These are phyloP conservation scores for Aphanocladium album DNA, from an alignment of 2,329 filamentous ascomycete genomes.

Conservation along the genomic window DNA sequence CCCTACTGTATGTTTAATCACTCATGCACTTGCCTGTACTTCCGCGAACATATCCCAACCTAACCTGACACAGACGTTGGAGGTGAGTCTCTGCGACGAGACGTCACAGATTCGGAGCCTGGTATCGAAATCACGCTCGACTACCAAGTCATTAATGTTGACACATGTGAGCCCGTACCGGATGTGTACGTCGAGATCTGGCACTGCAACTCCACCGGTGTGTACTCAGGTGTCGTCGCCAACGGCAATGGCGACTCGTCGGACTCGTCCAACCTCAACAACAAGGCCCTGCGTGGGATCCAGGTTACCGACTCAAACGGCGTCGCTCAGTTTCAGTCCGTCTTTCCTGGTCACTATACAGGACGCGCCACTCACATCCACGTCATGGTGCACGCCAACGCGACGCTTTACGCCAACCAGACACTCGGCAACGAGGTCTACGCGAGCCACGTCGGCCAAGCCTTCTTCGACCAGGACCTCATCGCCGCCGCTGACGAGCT, in stretches of 20 bases:
- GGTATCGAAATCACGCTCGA: constrained; percentile 38
- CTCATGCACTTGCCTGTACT: neutral
- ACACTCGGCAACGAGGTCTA: constrained; percentile 31
- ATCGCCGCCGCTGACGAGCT: constrained; percentile 44
- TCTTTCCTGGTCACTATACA: constrained; percentile 42
- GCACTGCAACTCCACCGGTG: constrained; percentile 41
- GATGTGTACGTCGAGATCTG: constrained; percentile 39
- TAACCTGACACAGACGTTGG: constrained; percentile 21
- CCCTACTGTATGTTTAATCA: constrained; percentile 32
- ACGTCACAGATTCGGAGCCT: constrained; percentile 36
- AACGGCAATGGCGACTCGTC: constrained; percentile 40
- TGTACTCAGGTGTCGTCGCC: constrained; percentile 37
- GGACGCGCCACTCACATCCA: constrained; percentile 46
- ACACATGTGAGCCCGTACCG: constrained; percentile 35
- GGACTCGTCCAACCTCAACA: constrained; percentile 27
- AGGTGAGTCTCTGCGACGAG: constrained; percentile 27
- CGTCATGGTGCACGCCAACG: constrained; percentile 34
- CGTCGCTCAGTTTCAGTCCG: constrained; percentile 37
- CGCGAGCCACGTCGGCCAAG: constrained; percentile 58
- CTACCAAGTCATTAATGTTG: constrained; percentile 38
- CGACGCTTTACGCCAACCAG: constrained; percentile 27
- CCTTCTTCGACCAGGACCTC: constrained; percentile 58
- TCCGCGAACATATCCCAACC: neutral
- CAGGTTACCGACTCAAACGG: constrained; percentile 37
- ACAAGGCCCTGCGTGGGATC: constrained; percentile 32